Conservation (phyloP, 805 yeast genomes). For the Saccharomycopsis malanga region DNA sequence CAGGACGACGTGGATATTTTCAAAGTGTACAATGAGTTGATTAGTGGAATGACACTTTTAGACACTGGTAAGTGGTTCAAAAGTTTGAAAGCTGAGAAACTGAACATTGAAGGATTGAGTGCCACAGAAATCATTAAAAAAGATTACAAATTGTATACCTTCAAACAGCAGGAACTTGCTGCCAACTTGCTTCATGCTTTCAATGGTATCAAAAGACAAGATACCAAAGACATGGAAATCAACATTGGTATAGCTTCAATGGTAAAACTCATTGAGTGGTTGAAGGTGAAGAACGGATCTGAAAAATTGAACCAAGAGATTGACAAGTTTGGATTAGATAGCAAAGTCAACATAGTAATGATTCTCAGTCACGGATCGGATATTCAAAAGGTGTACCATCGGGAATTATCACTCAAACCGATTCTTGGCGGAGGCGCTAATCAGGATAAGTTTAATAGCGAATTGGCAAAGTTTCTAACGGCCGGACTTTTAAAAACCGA, state of each 20-base stretch:
- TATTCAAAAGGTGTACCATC: conserved; percentile 28
- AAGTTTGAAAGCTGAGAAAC: conserved; percentile 43
- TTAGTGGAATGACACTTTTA: conserved; percentile 8
- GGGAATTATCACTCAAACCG: conserved; percentile 37
- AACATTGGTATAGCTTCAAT: conserved; percentile 72
- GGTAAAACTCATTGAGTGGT: conserved; percentile 55
- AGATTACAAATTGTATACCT: conserved; percentile 73
- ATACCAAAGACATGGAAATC: conserved; percentile 8
- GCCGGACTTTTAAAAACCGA: conserved; percentile 1
- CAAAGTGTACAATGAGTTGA: not conserved
- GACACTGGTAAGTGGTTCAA: conserved; percentile 23
- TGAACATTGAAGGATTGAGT: conserved; percentile 54
- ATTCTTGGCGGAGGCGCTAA: not conserved
- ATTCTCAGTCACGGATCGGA: conserved; percentile 43
- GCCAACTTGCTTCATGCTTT: not conserved
- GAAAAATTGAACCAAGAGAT: conserved; percentile 27
- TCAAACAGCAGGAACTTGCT: conserved; percentile 14
- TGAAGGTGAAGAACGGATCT: conserved; percentile 28
- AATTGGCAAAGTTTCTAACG: conserved; percentile 21
- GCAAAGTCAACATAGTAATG: conserved; percentile 30
- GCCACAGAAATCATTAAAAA: conserved; percentile 61
- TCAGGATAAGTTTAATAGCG: conserved; percentile 8
- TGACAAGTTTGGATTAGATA: conserved; percentile 25
- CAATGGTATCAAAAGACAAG: not conserved
- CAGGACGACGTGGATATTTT: conserved; percentile 45